Base-by-base conservation (phyloP, 1,284 basidiomycete genomes). In the Leccinum pallidistipes region DNA sequence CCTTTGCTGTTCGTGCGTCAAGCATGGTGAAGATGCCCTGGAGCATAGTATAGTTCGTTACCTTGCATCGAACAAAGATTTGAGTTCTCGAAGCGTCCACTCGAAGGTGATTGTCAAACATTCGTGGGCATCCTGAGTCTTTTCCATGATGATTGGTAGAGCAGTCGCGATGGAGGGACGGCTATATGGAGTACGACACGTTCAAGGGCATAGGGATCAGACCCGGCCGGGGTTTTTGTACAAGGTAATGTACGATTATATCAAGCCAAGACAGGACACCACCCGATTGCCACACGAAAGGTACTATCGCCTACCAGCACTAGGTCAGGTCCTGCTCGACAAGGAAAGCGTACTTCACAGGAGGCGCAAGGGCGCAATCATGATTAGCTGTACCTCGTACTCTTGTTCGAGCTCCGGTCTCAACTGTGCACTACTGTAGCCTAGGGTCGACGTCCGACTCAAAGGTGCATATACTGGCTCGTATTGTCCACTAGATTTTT, bases 51-150 rank as follows among this genome's bases (percentile, higher is more conserved):
- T 10, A 24, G 40, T 5, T 16, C 62, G 68, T n/a, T 58, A 83
- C 83, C 86, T 91, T 21, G 81, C 80, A 43, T 94, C 91, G 64
- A 92, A 93, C 43, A 93, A 74, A 57, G 79, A 79, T 70, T 85
- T 88, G 53, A 93, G 77, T 2, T 85, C 87, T 31, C 81, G 80
- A 36, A 93, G 76, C 1, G 83, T 86, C 91, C 91, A 94, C 74
- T 93, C 91, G 59, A 93, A 87, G 10, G 83, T 83, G 60, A 88
- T 81, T 0, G 86, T 80, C 1, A 81, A 82, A 56, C 81, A 85
- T 76, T 93, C 91, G 38, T 69, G 60, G 0, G 55, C 66, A 14
- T 75, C 74, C 24, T 65, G 56, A 0, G 51, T 16, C 47, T 65
- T 70, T 14, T 73, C 71, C 73, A 75, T 76, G 55, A 7, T 11